phyloP scores from a whole-genome alignment of 2,329 filamentous ascomycete genomes.

The Epichloe aotearoae region DNA sequence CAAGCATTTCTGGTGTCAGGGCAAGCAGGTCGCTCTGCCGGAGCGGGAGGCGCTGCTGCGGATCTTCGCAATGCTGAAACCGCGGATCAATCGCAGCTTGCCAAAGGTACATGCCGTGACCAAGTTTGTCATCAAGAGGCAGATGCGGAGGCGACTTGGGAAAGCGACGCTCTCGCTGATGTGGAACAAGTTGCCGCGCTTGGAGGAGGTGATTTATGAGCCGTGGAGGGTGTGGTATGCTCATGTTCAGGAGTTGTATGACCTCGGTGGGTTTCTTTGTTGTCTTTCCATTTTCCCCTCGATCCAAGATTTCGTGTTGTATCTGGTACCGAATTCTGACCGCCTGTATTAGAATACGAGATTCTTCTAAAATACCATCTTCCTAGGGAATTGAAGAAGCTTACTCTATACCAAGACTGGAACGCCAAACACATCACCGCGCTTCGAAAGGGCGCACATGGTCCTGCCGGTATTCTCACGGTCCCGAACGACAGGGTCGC shows the following conservation, averaged over 20 bases:
- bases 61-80: neutral
- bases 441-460: neutral
- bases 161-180: neutral
- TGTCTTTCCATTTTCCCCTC: neutral
- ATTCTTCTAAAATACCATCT: neutral
- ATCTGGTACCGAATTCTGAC: too few relatives aligned
- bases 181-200: neutral
- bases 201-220: neutral
- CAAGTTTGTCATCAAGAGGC: neutral
- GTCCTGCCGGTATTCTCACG: too few relatives aligned
- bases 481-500: neutral
- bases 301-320: neutral
- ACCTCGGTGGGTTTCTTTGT: neutral
- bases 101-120: neutral
- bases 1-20: neutral
- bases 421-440: neutral
- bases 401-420: neutral
- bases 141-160: neutral
- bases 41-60: neutral
- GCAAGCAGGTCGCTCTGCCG: neutral
- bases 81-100: neutral
- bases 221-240: neutral
- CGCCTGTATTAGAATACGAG: neutral
- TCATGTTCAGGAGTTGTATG: neutral
- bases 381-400: neutral